These are phyloP conservation scores for Elaeis guineensis DNA, from an alignment of 176 grass and related monocot genomes.

Conservation along the genomic window DNA sequence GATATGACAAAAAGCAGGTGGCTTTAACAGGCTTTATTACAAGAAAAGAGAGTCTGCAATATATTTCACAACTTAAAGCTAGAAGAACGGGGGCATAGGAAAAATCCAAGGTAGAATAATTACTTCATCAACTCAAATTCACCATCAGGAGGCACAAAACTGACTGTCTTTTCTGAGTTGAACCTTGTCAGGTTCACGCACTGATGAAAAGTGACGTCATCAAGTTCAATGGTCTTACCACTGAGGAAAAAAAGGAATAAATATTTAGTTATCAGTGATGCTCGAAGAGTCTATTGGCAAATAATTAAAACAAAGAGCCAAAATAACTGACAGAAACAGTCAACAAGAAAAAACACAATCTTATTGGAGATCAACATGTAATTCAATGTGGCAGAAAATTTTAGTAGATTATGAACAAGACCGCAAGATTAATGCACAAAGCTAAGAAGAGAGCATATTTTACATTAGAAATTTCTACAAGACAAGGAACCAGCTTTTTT, in stretches of 20 bases:
- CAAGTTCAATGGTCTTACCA: slow-evolving; percentile 97
- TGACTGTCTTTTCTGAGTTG: slow-evolving; percentile 99
- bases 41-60: neutral
- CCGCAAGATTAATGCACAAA: too few species aligned
- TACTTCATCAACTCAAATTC: slow-evolving; percentile 99
- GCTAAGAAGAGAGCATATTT: too few species aligned
- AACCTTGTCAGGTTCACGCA: slow-evolving; percentile 98
- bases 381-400: too few species aligned
- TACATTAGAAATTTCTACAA: too few species aligned
- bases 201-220: slow-evolving; percentile 99
- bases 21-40: too few species aligned
- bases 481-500: too few species aligned
- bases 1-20: too few species aligned
- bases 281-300: neutral
- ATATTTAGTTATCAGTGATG: neutral
- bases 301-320: too few species aligned
- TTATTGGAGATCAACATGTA: too few species aligned
- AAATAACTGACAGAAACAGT: too few species aligned
- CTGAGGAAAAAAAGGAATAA: slow-evolving; percentile 27
- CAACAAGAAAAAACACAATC: too few species aligned
- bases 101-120: slow-evolving; percentile 17
- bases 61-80: slow-evolving; percentile 4
- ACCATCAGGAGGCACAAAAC: slow-evolving; percentile 96
- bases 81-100: slow-evolving; percentile 2
- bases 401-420: too few species aligned